Percentiles rank a stretch among this genome's conserved stretches.
Evolutionary conservation across 176 grass and related monocot species (phyloP).

Genomic region (Calamus simplicifolius): DNA sequence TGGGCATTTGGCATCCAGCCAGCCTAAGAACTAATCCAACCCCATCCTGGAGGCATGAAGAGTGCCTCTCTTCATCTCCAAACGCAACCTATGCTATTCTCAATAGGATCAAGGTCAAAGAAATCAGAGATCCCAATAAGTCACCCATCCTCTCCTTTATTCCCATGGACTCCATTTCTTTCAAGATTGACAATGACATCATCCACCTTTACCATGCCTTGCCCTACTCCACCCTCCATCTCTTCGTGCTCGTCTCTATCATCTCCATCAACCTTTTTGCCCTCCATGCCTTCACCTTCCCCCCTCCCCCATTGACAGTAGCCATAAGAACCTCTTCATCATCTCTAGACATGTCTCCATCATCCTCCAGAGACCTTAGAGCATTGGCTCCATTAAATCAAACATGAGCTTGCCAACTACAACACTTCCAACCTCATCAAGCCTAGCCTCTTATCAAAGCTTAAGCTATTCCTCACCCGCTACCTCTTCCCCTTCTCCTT

Average conservation of each 20-base stretch:
- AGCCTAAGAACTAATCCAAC: no score
- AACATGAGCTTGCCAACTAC: constrained; percentile 25
- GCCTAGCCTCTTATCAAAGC: constrained; percentile 30
- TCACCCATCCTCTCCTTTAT: no score
- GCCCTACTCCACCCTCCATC: constrained; percentile 48
- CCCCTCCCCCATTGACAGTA: not conserved
- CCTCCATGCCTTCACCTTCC: constrained; percentile 64
- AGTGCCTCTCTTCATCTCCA: no score
- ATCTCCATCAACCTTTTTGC: constrained; percentile 78
- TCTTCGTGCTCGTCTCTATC: constrained; percentile 70
- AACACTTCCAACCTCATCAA: constrained; percentile 14
- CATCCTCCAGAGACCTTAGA: constrained; percentile 53
- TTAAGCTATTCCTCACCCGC: constrained; percentile 50
- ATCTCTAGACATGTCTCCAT: constrained; percentile 58
- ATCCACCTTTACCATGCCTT: constrained; percentile 23
- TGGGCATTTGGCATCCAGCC: no score
- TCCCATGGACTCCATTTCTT: constrained; percentile 67
- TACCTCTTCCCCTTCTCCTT: constrained; percentile 54
- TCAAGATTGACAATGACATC: constrained; percentile 51
- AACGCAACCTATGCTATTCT: no score
- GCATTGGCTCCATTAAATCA: constrained; percentile 24
- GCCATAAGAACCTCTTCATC: constrained; percentile 2
- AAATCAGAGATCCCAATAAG: no score
- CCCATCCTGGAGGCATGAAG: no score
- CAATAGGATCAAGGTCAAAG: no score